phyloP scores from a whole-genome alignment of 148 eudicot genomes.

The Rhododendron mucronatum region DNA sequence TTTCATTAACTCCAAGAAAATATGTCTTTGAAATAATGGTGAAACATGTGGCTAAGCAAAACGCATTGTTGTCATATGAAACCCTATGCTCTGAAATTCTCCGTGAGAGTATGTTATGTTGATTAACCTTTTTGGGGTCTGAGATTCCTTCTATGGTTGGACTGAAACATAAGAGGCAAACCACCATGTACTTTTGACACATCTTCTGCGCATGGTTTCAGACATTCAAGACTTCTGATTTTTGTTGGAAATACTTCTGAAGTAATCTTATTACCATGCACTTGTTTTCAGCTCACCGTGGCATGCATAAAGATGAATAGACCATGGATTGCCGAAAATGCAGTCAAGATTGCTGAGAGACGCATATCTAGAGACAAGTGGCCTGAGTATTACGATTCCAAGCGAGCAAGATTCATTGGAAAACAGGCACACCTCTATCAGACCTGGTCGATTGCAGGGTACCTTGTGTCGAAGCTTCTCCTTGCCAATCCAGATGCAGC shows the following conservation, averaged over 20 bases:
- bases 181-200: background rate
- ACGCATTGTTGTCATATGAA: background rate
- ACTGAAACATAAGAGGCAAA: background rate
- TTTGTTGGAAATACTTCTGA: background rate
- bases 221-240: background rate
- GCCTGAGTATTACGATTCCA: conserved; percentile 85
- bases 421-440: conserved; percentile 63
- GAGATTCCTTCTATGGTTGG: background rate
- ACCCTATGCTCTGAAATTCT: background rate
- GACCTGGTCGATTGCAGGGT: conserved; percentile 87
- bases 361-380: conserved; percentile 62
- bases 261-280: background rate
- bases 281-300: conserved; percentile 54
- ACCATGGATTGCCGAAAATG: conserved; percentile 62
- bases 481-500: conserved; percentile 54
- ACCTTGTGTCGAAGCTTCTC: conserved; percentile 61
- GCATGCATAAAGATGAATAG: conserved; percentile 83
- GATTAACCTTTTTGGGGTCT: background rate
- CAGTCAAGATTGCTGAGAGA: conserved; percentile 55
- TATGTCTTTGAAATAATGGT: background rate
- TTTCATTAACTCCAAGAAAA: background rate
- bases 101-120: background rate
- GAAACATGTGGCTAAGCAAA: background rate
- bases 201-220: background rate
- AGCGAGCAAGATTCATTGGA: conserved; percentile 62